These are phyloP conservation scores for Mycena amicta DNA, from an alignment of 768 basidiomycete genomes.

Conservation along the genomic window DNA sequence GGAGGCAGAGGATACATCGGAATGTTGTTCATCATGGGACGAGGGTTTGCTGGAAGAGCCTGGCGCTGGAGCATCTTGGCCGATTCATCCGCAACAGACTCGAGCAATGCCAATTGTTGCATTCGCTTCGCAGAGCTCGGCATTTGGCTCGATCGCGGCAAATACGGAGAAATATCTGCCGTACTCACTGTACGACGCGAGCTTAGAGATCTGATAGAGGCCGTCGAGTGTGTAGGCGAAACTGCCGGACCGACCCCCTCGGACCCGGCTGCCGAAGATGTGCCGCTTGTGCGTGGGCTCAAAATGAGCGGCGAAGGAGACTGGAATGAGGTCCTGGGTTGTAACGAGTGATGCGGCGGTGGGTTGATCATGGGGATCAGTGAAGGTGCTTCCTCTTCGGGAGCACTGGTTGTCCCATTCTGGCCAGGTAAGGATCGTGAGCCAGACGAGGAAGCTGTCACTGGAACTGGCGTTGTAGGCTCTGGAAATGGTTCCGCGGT, in stretches of 20 bases:
- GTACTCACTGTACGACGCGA: slow-evolving; percentile 50
- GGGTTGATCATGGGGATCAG: slow-evolving; percentile 11
- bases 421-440: slow-evolving; percentile 12
- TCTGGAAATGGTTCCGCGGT: slow-evolving; percentile 16
- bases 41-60: not conserved
- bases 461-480: slow-evolving; percentile 27
- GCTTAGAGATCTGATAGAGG: slow-evolving; percentile 29
- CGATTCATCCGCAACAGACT: slow-evolving; percentile 74
- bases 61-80: slow-evolving; percentile 46
- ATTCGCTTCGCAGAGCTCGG: slow-evolving; percentile 63
- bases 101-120: slow-evolving; percentile 71
- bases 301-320: slow-evolving; percentile 22
- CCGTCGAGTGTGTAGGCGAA: slow-evolving; percentile 23
- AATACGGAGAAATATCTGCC: slow-evolving; percentile 72
- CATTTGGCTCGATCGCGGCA: slow-evolving; percentile 55
- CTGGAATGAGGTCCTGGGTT: slow-evolving; percentile 15
- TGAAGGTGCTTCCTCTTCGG: slow-evolving; percentile 11
- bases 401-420: slow-evolving; percentile 2
- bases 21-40: not conserved
- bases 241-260: slow-evolving; percentile 17
- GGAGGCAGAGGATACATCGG: slow-evolving; percentile 19
- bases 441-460: slow-evolving; percentile 23
- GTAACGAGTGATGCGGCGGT: slow-evolving; percentile 15
- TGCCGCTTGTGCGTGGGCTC: slow-evolving; percentile 10
- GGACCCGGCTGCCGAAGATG: slow-evolving; percentile 15